Base-by-base conservation (phyloP, 441 rosid species). In the Adansonia rubrostipa region DNA sequence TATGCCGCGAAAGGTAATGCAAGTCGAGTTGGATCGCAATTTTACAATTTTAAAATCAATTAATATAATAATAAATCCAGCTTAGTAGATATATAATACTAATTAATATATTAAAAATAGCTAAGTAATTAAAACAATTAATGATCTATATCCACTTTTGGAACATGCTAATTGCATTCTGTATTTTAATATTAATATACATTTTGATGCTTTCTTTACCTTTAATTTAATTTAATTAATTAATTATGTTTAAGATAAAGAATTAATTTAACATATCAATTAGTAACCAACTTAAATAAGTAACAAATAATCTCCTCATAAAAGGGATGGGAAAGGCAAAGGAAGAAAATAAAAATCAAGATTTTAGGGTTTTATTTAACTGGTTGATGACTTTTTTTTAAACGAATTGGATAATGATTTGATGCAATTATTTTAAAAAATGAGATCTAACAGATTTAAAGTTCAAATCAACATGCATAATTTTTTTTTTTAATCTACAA, bases 11-110 rank as follows among this genome's bases (percentile, higher is more conserved):
- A 75, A 62, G 78, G n/a, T 44, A 48, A 48, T 47, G 70, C 69
- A 75, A 75, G 70, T 62, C 48, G 70, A 60, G 78, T 63, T 63
- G 78, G 72, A 75, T 64, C 22, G 78, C 78, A 75, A 51, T 28
- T n/a, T 33, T 24, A 14, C 15, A 10, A 20, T 51, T 64, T 61
- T 53, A 28, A 57, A 57, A 10, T 57, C 36, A 73, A 66, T 4
- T 56, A 36, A 73, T n/a, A 71, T 71, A 51, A 70, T 73, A 6
- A 56, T 73, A 56, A 20, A 4, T 40, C 33, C 40, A 60, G 65
- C 44, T 45, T 74, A 45, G 33, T 6, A 33, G 44, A 36, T n/a
- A 42, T 8, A 73, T 57, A 1, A 40, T 61, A 20, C 4, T 13
- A 50, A 50, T 50, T 50, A 19, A 58, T 20, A 58, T 20, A 19